Evolutionary conservation across 768 basidiomycete genomes (phyloP), one percentile per base, ranked within the genome.

Genomic region (Obba rivulosa): DNA sequence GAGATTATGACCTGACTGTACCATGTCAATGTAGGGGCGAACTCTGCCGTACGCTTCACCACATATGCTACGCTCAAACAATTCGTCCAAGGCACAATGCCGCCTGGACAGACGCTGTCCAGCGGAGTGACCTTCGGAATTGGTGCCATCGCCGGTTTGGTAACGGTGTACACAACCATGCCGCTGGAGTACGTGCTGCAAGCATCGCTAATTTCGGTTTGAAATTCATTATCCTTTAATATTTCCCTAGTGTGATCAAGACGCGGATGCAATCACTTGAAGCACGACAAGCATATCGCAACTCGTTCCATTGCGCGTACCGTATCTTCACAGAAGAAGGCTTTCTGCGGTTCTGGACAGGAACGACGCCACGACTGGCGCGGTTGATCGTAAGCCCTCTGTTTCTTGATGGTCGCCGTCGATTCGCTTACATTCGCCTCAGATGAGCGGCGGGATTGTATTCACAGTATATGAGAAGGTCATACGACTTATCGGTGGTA

Each of bases 251-350:
- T 61, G 93, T 97, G 24, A 81, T 98, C 68, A 99, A 98, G 70
- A 98, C 96, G 10, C 81, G 95, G 21, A 99, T 98, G 96, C 96
- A 99, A 66, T 85, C 91, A 4, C 75, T 99, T 9, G 78, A 80
- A 48, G 96, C 95, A 0, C 74, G 79, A 9, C 68, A 74, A 20
- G 85, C 92, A 51, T 99, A 98, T 63, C 81, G 84, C 34, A 97
- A 99, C 61, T 85, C 93, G 2, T 88, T 97, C 70, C 93, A 98
- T 58, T 98, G 95, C 57, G 94, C 84, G 4, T 95, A 96, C 61
- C 78, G 94, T 40, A 93, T 97, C 62, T 83, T 92, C 54, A 92
- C 85, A 0, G 95, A 98, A 65, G 93, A 98, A 60, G 96, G 96
- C 2, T 56, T 96, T 7, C 58, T 81, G n/a, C 78, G 87, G 42